Conservation (phyloP, 306 rosid species). For the Trifolium fragiferum region DNA sequence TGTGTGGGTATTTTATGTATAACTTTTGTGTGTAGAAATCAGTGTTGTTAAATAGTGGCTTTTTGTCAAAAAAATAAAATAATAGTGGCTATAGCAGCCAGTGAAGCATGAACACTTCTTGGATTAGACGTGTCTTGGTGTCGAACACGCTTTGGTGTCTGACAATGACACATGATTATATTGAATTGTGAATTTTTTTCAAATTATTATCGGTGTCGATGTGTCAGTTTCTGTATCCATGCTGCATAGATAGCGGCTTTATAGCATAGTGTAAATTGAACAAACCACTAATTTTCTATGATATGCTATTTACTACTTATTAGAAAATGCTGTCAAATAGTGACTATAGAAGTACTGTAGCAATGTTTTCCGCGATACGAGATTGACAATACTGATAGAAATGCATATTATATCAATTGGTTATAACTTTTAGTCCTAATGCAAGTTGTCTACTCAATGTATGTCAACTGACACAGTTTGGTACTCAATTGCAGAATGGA, state of each 20-base stretch:
- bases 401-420: neutral
- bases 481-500: slow-evolving; percentile 49
- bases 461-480: slow-evolving; percentile 26
- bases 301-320: neutral
- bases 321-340: neutral
- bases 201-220: too few relatives aligned
- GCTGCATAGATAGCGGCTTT: too few relatives aligned
- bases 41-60: neutral
- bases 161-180: too few relatives aligned
- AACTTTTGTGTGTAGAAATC: neutral
- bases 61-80: too few relatives aligned
- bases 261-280: neutral
- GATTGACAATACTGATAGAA: neutral
- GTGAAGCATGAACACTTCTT: too few relatives aligned
- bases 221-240: too few relatives aligned
- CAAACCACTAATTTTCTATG: neutral
- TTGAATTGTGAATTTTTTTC: too few relatives aligned
- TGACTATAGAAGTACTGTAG: neutral
- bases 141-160: too few relatives aligned
- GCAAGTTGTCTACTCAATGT: slow-evolving; percentile 4
- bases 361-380: neutral
- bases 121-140: too few relatives aligned
- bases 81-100: neutral
- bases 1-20: slow-evolving; percentile 14
- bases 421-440: slow-evolving; percentile 21